Evolutionary conservation across 768 basidiomycete species (phyloP).

Genomic region (Ephemerocybe angulata): DNA sequence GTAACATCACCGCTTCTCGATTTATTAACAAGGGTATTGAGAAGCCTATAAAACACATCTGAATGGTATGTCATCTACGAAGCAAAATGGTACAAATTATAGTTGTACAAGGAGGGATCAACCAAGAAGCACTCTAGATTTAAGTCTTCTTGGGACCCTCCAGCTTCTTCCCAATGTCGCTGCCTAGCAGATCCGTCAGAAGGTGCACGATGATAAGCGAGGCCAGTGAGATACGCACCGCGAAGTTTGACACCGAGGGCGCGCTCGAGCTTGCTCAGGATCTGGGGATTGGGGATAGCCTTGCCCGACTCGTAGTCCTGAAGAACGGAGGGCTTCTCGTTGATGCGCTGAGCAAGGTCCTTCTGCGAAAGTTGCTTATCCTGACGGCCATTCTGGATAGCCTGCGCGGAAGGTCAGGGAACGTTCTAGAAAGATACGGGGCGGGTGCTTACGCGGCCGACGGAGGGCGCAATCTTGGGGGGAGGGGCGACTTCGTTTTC

Average conservation of each 20-base stretch:
- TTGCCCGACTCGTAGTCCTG: constrained; percentile 89
- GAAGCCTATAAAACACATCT: not conserved
- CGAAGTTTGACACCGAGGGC: constrained; percentile 83
- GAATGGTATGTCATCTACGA: not conserved
- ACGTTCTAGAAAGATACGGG: constrained; percentile 5
- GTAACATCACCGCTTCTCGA: not conserved
- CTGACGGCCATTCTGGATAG: constrained; percentile 77
- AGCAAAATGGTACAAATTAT: not conserved
- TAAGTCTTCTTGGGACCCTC: constrained; percentile 64
- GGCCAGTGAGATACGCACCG: constrained; percentile 46
- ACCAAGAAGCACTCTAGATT: not conserved
- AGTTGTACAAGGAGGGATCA: constrained; percentile 2
- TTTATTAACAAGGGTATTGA: not conserved
- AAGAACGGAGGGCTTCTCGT: constrained; percentile 85
- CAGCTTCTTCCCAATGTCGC: constrained; percentile 85
- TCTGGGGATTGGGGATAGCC: constrained; percentile 82
- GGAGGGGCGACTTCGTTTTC: constrained; percentile 96
- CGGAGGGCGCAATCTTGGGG: constrained; percentile 65
- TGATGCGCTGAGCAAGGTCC: constrained; percentile 88
- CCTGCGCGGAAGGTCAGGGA: constrained; percentile 36
- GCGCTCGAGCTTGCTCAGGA: constrained; percentile 87
- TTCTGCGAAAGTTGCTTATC: constrained; percentile 84
- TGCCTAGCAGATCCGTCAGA: constrained; percentile 39
- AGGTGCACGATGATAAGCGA: not conserved
- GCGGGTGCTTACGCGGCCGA: constrained; percentile 58